A percentile compares a stretch with the other conserved stretches of the same genome.
These are phyloP conservation scores for Umbelopsis vinacea DNA, from an alignment of 192 early-diverging fungal genomes.

Conservation along the genomic window DNA sequence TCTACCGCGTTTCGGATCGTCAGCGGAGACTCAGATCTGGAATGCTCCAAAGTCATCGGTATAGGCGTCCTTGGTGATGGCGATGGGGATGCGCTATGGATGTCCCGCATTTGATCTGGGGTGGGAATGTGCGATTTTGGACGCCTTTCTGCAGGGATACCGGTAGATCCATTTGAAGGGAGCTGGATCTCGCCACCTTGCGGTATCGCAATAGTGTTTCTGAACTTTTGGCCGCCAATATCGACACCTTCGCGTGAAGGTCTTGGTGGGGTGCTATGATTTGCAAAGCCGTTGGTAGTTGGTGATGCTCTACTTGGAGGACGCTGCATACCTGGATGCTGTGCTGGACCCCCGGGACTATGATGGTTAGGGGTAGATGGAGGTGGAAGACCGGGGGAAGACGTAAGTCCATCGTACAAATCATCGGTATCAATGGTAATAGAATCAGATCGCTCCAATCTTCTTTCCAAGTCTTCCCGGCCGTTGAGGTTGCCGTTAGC, in stretches of 20 bases:
- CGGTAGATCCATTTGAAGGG: background rate
- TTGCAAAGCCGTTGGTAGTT: slow-evolving; percentile 32
- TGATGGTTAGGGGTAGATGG: background rate
- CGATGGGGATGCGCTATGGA: slow-evolving; percentile 15
- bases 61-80: background rate
- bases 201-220: slow-evolving; percentile 22
- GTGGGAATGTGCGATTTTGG: slow-evolving; percentile 25
- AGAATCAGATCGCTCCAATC: slow-evolving; percentile 9
- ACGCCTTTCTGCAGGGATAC: slow-evolving; percentile 2
- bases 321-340: background rate
- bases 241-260: slow-evolving; percentile 43
- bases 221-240: slow-evolving; percentile 23
- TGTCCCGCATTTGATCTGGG: slow-evolving; percentile 11
- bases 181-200: background rate
- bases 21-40: slow-evolving; percentile 15
- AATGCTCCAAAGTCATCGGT: background rate
- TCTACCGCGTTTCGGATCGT: background rate
- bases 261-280: slow-evolving; percentile 35
- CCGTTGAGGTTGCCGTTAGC: background rate
- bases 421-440: background rate
- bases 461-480: slow-evolving; percentile 31
- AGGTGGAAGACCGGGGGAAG: background rate
- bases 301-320: slow-evolving; percentile 15
- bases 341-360: background rate
- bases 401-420: slow-evolving; percentile 3